These are phyloP conservation scores for Ballota nigra DNA, from an alignment of 257 asterid genomes.

Conservation along the genomic window DNA sequence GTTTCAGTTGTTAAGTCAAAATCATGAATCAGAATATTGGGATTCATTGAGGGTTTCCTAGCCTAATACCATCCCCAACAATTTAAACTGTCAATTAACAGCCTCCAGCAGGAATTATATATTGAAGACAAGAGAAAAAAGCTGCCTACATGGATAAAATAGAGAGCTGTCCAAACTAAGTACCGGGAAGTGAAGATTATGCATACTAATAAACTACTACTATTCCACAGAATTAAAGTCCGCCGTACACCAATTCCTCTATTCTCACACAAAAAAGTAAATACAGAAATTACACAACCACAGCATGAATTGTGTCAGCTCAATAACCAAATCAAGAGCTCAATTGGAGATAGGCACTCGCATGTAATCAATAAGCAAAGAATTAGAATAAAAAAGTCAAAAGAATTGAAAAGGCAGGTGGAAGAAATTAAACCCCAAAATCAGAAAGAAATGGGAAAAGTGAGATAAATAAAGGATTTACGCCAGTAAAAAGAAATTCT, in stretches of 20 bases:
- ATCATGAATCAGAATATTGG: background rate
- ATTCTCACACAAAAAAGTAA: conserved; percentile 1
- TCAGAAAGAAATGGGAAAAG: background rate
- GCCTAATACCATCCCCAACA: background rate
- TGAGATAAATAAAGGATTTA: background rate
- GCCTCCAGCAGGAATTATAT: background rate
- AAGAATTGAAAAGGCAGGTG: no score
- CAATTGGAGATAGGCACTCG: background rate
- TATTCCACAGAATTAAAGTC: background rate
- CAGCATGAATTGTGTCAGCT: background rate
- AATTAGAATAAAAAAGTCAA: background rate
- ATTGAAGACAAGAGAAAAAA: background rate
- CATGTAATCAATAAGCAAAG: background rate
- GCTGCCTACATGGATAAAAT: background rate
- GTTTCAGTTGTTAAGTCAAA: background rate
- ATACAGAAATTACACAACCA: background rate
- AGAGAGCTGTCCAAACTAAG: background rate
- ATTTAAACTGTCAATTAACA: background rate
- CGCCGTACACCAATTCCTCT: background rate
- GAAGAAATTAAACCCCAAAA: conserved; percentile 6
- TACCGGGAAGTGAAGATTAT: background rate
- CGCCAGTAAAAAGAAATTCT: background rate
- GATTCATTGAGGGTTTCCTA: background rate
- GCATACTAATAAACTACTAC: background rate
- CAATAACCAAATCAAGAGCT: conserved; percentile 2